Conservation (phyloP, 2,329 filamentous ascomycete genomes). For the Curvularia spicifera region DNA sequence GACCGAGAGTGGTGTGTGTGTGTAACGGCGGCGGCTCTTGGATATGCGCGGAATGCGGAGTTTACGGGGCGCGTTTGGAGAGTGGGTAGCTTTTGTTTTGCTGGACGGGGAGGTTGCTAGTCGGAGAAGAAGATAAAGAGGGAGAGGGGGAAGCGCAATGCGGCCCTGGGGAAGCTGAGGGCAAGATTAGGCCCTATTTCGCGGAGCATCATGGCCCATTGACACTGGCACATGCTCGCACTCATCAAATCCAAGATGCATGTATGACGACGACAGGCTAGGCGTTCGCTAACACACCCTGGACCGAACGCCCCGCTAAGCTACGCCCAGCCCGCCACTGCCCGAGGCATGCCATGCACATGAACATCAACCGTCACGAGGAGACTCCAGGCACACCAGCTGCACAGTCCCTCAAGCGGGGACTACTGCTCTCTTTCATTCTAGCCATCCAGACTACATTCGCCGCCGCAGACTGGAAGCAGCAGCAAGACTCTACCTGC, state of each 20-base stretch:
- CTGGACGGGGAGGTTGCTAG: background rate
- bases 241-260: constrained; percentile 12
- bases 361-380: background rate
- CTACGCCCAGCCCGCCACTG: constrained; percentile 1
- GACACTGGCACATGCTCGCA: constrained; percentile 8
- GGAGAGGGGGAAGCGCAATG: background rate
- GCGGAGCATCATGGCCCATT: constrained; percentile 11
- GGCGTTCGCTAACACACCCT: constrained; percentile 16
- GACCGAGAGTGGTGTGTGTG: constrained; percentile 1
- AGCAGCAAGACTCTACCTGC: constrained; percentile 4
- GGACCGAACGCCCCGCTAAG: background rate
- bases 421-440: constrained; percentile 1
- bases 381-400: background rate
- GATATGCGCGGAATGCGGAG: constrained; percentile 8
- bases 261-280: constrained; percentile 18
- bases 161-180: background rate
- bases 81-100: background rate
- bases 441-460: constrained; percentile 10
- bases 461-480: constrained; percentile 5
- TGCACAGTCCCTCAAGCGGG: background rate
- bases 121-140: background rate
- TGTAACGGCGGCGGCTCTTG: constrained; percentile 1
- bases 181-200: constrained; percentile 8
- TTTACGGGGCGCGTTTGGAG: constrained; percentile 8
- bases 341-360: background rate